phyloP scores from a whole-genome alignment of 179 eudicot genomes.

The Corrigiola litoralis region DNA sequence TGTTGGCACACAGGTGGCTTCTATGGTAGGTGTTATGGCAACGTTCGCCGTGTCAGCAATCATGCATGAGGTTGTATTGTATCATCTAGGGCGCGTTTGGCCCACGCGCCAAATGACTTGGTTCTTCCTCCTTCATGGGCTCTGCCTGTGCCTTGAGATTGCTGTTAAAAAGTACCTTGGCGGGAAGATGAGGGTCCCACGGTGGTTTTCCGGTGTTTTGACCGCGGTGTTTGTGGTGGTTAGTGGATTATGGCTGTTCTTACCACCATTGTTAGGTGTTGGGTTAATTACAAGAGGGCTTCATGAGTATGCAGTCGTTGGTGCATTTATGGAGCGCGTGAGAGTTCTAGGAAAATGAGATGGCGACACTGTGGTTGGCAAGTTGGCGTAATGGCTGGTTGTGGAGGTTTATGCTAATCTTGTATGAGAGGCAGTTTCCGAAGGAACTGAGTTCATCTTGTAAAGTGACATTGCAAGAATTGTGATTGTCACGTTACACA shows the following conservation, averaged over 20 bases:
- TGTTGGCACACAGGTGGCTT: constrained; percentile 25
- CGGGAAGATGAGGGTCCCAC: constrained; percentile 23
- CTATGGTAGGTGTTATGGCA: constrained; percentile 27
- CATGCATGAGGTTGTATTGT: constrained; percentile 65
- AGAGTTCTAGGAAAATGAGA: no score
- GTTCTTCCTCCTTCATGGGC: constrained; percentile 68
- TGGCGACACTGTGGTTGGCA: not conserved
- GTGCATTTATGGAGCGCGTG: constrained; percentile 31
- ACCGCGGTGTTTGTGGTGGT: constrained; percentile 44
- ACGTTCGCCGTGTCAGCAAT: constrained; percentile 51
- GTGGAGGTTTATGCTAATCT: no score
- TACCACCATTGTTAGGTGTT: constrained; percentile 48
- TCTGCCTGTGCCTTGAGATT: constrained; percentile 34
- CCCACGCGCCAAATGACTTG: constrained; percentile 54
- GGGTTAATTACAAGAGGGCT: constrained; percentile 36
- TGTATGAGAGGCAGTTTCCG: no score
- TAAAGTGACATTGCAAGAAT: no score
- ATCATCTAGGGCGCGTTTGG: constrained; percentile 40
- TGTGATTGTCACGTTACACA: no score
- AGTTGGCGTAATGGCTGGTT: no score
- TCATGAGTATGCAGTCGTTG: constrained; percentile 37
- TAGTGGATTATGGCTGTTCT: constrained; percentile 61
- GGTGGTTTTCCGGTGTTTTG: constrained; percentile 23
- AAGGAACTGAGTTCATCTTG: no score
- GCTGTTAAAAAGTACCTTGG: constrained; percentile 25